phyloP scores from a whole-genome alignment of 768 basidiomycete genomes.

The Tricholoma furcatifolium region DNA sequence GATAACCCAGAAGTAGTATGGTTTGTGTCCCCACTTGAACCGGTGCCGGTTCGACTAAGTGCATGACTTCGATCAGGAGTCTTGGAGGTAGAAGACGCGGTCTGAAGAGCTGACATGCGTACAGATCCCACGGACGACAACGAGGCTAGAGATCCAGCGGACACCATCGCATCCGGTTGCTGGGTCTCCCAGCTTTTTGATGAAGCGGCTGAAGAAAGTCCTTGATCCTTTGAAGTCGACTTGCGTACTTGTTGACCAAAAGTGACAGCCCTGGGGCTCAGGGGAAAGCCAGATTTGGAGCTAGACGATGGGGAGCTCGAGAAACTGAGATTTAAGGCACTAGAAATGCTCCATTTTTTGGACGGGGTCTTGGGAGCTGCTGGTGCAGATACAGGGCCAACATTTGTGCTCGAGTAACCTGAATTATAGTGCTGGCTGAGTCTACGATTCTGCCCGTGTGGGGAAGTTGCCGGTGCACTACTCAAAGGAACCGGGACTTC shows the following conservation, averaged over 20 bases:
- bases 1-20: conserved; percentile 53
- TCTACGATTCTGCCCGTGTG: conserved; percentile 27
- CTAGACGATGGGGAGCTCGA: conserved; percentile 62
- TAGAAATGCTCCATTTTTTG: conserved; percentile 98
- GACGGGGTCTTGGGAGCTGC: conserved; percentile 72
- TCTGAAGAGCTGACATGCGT: conserved; percentile 45
- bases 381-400: conserved; percentile 44
- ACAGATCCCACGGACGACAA: conserved; percentile 72
- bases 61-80: conserved; percentile 61
- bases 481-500: conserved; percentile 47
- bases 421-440: conserved; percentile 40
- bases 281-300: conserved; percentile 55
- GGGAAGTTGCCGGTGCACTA: conserved; percentile 26
- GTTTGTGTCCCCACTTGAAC: conserved; percentile 74
- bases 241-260: conserved; percentile 70
- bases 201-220: conserved; percentile 39
- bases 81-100: conserved; percentile 48
- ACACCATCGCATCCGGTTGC: conserved; percentile 75
- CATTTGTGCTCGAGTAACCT: conserved; percentile 31
- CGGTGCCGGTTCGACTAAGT: conserved; percentile 69
- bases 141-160: conserved; percentile 74
- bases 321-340: conserved; percentile 74
- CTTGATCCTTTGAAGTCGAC: conserved; percentile 66
- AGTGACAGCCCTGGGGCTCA: conserved; percentile 67
- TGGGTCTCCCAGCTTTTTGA: conserved; percentile 63